Conservation (phyloP, 2,329 filamentous ascomycete genomes). For the Ophiostoma fasciatum region DNA sequence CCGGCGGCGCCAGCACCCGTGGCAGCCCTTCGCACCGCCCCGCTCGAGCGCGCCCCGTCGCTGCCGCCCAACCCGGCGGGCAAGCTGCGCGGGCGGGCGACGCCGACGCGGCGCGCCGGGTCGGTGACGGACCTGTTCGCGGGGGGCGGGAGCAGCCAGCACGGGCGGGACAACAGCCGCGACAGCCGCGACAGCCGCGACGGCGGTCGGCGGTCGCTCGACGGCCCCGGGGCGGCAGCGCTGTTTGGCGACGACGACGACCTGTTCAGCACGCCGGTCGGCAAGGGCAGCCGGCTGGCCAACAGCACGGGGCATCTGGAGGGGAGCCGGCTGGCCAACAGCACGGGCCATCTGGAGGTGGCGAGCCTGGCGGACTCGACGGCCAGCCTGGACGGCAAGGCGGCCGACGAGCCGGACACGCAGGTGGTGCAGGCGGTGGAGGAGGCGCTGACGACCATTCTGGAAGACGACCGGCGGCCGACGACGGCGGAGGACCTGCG, state of each 20-base stretch:
- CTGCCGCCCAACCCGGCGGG: neutral
- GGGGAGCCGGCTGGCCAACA: too few species aligned
- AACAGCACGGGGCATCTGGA: slow-evolving; percentile 1
- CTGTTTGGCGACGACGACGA: slow-evolving; percentile 82
- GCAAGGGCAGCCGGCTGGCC: neutral
- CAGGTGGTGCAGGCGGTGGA: slow-evolving; percentile 87
- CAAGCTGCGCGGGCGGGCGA: neutral
- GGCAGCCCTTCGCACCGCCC: neutral
- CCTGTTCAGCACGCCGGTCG: slow-evolving; percentile 14
- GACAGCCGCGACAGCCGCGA: too few species aligned
- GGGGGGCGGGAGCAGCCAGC: too few species aligned
- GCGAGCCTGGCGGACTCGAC: slow-evolving; percentile 58
- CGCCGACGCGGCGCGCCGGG: too few species aligned
- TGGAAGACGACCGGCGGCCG: slow-evolving; percentile 61
- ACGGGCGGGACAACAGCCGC: too few species aligned
- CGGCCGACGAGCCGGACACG: slow-evolving; percentile 40
- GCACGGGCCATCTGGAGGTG: slow-evolving; percentile 20
- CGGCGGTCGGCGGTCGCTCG: neutral
- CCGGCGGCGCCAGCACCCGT: neutral
- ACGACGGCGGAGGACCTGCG: slow-evolving; percentile 49
- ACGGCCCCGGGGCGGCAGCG: slow-evolving; percentile 17
- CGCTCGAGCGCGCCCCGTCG: neutral
- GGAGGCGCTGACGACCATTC: slow-evolving; percentile 78
- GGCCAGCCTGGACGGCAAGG: slow-evolving; percentile 50
- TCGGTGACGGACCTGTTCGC: neutral